These are phyloP conservation scores for Neurospora intermedia DNA, from an alignment of 495 filamentous ascomycete genomes.

Conservation along the genomic window DNA sequence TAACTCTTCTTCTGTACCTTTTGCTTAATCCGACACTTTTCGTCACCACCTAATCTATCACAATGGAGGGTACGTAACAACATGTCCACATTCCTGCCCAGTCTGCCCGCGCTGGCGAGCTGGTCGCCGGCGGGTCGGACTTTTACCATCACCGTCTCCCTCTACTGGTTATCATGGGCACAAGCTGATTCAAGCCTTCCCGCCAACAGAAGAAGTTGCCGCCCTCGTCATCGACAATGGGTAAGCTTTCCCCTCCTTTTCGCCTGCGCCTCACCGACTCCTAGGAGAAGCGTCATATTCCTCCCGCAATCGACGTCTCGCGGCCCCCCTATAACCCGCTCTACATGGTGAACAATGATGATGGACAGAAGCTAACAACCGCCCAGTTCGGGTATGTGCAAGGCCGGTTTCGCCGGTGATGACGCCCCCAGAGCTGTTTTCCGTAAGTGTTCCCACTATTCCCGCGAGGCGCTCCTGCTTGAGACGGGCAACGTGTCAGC, in stretches of 20 bases:
- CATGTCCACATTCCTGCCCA: slow-evolving; percentile 6
- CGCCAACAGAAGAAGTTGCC: slow-evolving; percentile 88
- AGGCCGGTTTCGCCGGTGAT: slow-evolving; percentile 99
- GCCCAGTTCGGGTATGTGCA: slow-evolving; percentile 98
- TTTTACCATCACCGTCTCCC: background rate
- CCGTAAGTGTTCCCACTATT: slow-evolving; percentile 67
- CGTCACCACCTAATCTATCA: slow-evolving; percentile 35
- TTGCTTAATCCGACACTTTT: slow-evolving; percentile 20
- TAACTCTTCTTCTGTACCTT: slow-evolving; percentile 25
- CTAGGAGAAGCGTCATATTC: slow-evolving; percentile 14
- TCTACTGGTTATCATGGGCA: slow-evolving; percentile 5
- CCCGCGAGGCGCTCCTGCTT: slow-evolving; percentile 11
- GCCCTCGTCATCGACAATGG: slow-evolving; percentile 99
- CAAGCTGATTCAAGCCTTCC: slow-evolving; percentile 41
- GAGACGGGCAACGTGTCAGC: slow-evolving; percentile 1
- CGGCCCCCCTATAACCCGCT: background rate
- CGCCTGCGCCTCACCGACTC: slow-evolving; percentile 22
- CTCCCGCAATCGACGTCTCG: slow-evolving; percentile 10
- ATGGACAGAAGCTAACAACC: slow-evolving; percentile 37
- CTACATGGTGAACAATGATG: slow-evolving; percentile 1
- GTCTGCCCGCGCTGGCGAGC: background rate
- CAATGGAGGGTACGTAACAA: slow-evolving; percentile 40
- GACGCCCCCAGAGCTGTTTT: slow-evolving; percentile 99
- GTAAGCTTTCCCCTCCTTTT: slow-evolving; percentile 48
- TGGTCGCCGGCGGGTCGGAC: background rate